Evolutionary conservation across 352 stramenopile genomes (phyloP), one percentile per base, ranked within the genome.

Genomic region (Blastocystis sp.): DNA sequence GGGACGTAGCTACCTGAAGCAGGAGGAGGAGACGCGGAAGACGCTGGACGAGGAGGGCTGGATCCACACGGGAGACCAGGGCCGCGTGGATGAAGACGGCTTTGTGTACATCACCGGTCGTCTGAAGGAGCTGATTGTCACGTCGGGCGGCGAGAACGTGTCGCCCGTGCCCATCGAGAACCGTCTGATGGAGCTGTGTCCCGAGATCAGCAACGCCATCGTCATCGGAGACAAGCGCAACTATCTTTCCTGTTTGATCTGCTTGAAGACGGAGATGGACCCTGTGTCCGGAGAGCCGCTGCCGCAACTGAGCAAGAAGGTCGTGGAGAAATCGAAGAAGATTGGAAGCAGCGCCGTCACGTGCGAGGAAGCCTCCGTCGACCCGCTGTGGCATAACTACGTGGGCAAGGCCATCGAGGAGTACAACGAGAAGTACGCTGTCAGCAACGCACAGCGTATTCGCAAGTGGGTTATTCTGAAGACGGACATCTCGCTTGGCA

Each of bases 141-240:
- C 93, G 53, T 93, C 93, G 18, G 94, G 94, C 86, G 94, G 94
- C 32, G 94, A 97, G 88, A 97, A 97, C 89, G 90, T 97, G 16
- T 89, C 94, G 29, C 94, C 94, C 56, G 92, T 96, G 7, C 88
- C 94, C 36, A 93, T 97, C 86, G 93, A 97, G 81, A 90, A 97
- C 87, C 90, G 88, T 21, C 87, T 97, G 38, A 96, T 97, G 89
- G 90, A 93, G 54, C 91, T 94, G 65, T 84, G 97, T 4, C 89
- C 90, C 46, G 69, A 92, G 42, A 87, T 97, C n/a, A 94, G 92
- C 84, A 97, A 97, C 88, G 92, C 89, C 42, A 95, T 97, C 87
- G 91, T 96, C 40, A 90, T 97, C 57, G 94, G 93, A 27, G 93
- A 97, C 89, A 91, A 93, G 56, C 92, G 91, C 88, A 96, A 97